Evolutionary conservation across 2,329 filamentous ascomycete species (phyloP), one percentile per base, ranked within the genome.

Genomic region (Colletotrichum tabaci): DNA sequence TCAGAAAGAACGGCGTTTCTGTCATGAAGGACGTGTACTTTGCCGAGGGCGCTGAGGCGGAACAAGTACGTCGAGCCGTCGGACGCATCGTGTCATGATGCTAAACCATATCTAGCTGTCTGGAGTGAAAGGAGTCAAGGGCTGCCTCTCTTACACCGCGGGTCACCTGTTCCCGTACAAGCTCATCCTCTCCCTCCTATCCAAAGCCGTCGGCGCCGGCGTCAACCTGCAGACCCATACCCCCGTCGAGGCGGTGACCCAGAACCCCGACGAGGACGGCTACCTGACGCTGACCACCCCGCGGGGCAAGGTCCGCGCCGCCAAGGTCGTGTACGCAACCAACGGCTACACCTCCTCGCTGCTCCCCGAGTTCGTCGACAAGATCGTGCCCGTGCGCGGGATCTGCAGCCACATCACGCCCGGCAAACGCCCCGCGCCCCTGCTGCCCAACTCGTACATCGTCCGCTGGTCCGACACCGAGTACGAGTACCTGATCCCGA

Each of bases 401-500:
- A 56, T 75, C 77, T 8, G 84, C 84, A 63, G 82, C 12, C 73
- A 74, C 42, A 73, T 73, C 63, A 23, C 60, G 23, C 74, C 81
- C 61, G 77, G 84, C 13, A 52, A 72, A 76, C 74, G 53, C 71
- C 83, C 85, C 2, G 44, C 46, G 1, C 66, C 64, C 9, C 81
- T 84, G 12, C 75, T 90, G 40, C 79, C 81, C 6, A 84, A 83
- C 3, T 90, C 89, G 2, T 92, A 90, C 75, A 90, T 86, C 16
- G 89, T 92, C 74, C 87, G 91, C 30, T 90, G 90, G 83, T 6
- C 81, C 75, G 82, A 84, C 2, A 79, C 82, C 23, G 89, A 90
- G 0, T 92, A 91, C 75, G 91, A 93, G 72, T 93, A 93, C 77
- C 88, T 93, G 84, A 87, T 93, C 8, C 85, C 88, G 0, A 84